Evolutionary conservation across 345 rosid genomes (phyloP), one percentile per base, ranked within the genome.

Genomic region (Boechera retrofracta): DNA sequence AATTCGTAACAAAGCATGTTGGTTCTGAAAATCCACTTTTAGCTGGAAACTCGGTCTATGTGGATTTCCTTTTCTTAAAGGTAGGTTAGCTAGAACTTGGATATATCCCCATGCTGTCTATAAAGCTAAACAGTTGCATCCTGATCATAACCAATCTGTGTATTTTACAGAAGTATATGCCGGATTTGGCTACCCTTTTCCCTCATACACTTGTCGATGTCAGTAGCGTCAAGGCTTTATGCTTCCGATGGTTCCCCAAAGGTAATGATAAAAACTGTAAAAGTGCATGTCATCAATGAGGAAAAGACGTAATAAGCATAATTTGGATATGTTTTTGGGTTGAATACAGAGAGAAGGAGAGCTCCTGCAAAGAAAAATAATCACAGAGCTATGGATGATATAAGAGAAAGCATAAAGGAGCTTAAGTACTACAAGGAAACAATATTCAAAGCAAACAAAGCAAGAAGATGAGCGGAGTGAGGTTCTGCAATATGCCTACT

Each of bases 311-410:
- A 1, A 39, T 32, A 38, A 41, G 49, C 18, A 48, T 41, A 8
- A 35, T 24, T 28, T 58, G 48, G 5, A 39, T 75, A 32, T 78
- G 69, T 5, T 58, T 41, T 28, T 82, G 47, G 13, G 21, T 63
- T 77, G 58, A 45, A 9, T 82, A 84, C 87, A 93, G 97, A 91
- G 11, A 75, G 72, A 42, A 84, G 44, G 79, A 88, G 82, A 71
- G 88, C 88, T 21, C 98, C 98, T n/a, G 21, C 66, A 4, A 93
- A 93, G 83, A 79, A 85, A 74, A 87, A 87, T 21, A 88, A 83
- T 55, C 97, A 90, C 69, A 86, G 97, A 78, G 97, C 95, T 48
- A 45, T 92, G 89, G 97, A 90, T 81, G 97, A 94, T 79, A 92
- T 94, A 70, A 82, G 87, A 82, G 97, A 92, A 71, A 92, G 98